Base-by-base conservation (phyloP, 2,329 filamentous ascomycete species). In the Trichoderma koningii region DNA sequence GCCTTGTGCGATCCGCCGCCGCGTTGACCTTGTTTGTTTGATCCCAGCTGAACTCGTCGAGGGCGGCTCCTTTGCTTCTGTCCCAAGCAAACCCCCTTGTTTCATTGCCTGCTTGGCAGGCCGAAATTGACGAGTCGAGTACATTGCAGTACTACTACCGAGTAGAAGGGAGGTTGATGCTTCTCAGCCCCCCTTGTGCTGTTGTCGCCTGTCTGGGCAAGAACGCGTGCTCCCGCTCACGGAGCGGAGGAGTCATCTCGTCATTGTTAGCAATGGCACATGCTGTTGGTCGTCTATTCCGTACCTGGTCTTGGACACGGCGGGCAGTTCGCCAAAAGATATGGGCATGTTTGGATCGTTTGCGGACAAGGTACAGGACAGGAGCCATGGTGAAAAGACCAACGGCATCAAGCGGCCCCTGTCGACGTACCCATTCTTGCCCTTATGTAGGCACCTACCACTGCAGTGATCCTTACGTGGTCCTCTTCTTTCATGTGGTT, bases 71-170 rank as follows among this genome's bases (percentile, higher is more conserved):
- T 41, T 21, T 6, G 28, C 19, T 5, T n/a, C 51, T 38, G 2
- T 3, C 2, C 34, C 34, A 12, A 38, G 34, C 34, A 38, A 52
- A 44, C 2, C 28, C 45, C 45, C 7, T 41, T 26, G 44, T 26
- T 23, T 38, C 28, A 59, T 30, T 59, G 34, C 51, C 30, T 55
- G 44, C 55, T 48, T 38, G 55, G 41, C 55, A 57, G n/a, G 23
- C 55, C 34, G 21, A n/a, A 14, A 34, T 10, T 30, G 42, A 19
- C 26, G 28, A 10, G n/a, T 26, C 23, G 17, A 14, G 28, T 19
- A 30, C 34, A 5, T 5, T 10, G n/a, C 12, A 45, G 6, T 48
- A 9, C 42, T n/a, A 48, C 10, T 47, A 44, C 2, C 3, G 7
- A 19, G 10, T 19, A 19, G 7, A 45, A 6, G 17, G 17, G 41